Base-by-base conservation (phyloP, 2,329 filamentous ascomycete species). In the Aureobasidium sp. region DNA sequence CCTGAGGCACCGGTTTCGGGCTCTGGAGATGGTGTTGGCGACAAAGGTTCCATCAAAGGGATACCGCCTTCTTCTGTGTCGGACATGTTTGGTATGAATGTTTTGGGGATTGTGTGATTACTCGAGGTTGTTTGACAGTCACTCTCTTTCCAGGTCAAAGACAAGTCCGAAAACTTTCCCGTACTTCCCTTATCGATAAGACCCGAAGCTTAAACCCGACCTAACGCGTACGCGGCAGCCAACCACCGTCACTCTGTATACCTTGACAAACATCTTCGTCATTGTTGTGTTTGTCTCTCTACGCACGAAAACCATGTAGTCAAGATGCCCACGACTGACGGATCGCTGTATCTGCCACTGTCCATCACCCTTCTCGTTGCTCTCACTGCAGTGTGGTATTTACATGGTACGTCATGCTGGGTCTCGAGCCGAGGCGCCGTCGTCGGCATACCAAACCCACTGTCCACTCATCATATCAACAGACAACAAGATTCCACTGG, bases 1-100 rank as follows among this genome's bases (percentile, higher is more conserved):
- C 62, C 70, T 72, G 42, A 70, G 70, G n/a, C 66, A 65, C 65
- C 66, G 25, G 36, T 41, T 13, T 54, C 13, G 9, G 66, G 53
- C 50, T 60, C 66, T 1, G 69, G 65, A 21, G 66, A 64, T 16
- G 69, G 50, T 13, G 68, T 69, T 29, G 69, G 69, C 37, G 76
- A 75, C 55, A 77, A 67, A 3, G 73, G 68, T 63, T 79, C 76
- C 30, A 79, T 72, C 45, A 79, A 71, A 59, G 77, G 77, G 9
- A 78, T 71, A 13, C 77, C 77, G 47, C 70, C 67, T 32, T 63
- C 68, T 45, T 77, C 77, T 10, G 75, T 74, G 66, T 77, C 77
- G 54, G 77, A 77, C 77, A 79, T 79, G 21, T 21, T 21, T 21
- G 21, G 21, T 21, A 1, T 21, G 21, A 21, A 1, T 21, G 21